Evolutionary conservation across 305 asterid genomes (phyloP), one percentile per base, ranked within the genome.

Genomic region (Ilex paraguariensis): DNA sequence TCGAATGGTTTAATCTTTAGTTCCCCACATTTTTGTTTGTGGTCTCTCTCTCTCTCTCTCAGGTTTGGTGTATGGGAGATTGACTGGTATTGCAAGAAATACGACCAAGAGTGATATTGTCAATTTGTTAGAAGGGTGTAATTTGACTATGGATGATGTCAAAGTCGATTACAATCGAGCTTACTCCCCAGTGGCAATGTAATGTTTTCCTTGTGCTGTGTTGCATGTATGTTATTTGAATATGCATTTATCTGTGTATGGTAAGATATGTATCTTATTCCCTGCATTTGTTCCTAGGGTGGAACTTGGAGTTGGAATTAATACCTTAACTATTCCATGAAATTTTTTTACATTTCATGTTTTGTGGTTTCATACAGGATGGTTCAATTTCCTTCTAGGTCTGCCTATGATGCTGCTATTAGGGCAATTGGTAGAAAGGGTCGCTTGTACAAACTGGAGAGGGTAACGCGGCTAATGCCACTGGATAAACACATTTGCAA

Each of bases 31-130:
- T 21, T 21, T 21, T 54, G 61, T 72, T 68, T 71, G 48, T 39
- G 16, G n/a, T n/a, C n/a, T 60, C 52, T 15, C 32, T 44, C 55
- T 56, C 62, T 71, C 28, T 69, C 56, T 70, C 44, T 46, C 82
- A 87, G 98, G 87, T 56, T 31, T 66, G 45, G 65, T 77, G 48
- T 83, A 80, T 76, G 95, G 81, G 54, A 81, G 66, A 62, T 60
- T 87, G 59, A 3, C 1, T 46, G 84, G 77, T 69, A 69, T 72
- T 65, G 59, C 85, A 32, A 88, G 76, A 86, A 52, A 76, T 63
- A 85, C 95, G 7, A 65, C 77, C 30, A 91, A 78, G 79, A 69
- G 72, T 60, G 96, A 87, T 73, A 32, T 87, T 64, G 50, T 85
- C 71, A 72, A 66, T 81, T 33, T 84, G 70, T 73, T 91, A 49